Evolutionary conservation across 768 basidiomycete species (phyloP), one percentile per base, ranked within the genome.

Genomic region (Paxillus ammoniavirescens): DNA sequence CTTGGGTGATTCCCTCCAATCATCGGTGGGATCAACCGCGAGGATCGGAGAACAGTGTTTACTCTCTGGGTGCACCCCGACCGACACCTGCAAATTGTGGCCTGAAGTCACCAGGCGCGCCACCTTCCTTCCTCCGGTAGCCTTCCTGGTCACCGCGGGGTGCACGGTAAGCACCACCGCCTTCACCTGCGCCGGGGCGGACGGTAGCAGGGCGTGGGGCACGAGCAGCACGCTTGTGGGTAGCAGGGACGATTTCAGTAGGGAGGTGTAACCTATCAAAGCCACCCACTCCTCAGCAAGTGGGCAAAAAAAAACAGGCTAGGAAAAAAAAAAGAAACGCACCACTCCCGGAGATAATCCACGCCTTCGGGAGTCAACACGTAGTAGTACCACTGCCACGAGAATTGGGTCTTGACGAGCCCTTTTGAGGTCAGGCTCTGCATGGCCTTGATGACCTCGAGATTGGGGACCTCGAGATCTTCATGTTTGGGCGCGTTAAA

Each of bases 321-420:
- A n/a, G 14, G 10, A 5, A 43, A n/a, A 7, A 43, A 10, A 10
- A 3, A 40, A 54, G 23, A 23, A 45, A 61, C 70, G 49, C 59
- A 82, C 79, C 88, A 94, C 76, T 96, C 93, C 60, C 96, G 88
- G 73, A 98, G 89, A 77, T 90, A 96, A 63, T 96, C 93, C 60
- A 98, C 87, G 67, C 97, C 97, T 74, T 98, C 97, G 49, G 93
- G 87, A 64, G 95, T 99, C 68, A 99, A 82, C 67, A 85, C 82
- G 77, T 98, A 99, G 79, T 98, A 99, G 77, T 97, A 99, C 82
- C 86, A 97, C 70, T 98, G 94, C 97, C 97, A 99, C 46, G 90
- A 93, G 82, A 98, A 98, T 71, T 93, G 96, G 63, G 97, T 99
- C 85, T 98, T 98, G 78, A 98, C 93, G 73, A 79, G 86, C 52